Percentiles rank a stretch among this genome's conserved stretches.
These are phyloP conservation scores for Penicillium sp. DNA, from an alignment of 2,329 filamentous ascomycete species.

Conservation along the genomic window DNA sequence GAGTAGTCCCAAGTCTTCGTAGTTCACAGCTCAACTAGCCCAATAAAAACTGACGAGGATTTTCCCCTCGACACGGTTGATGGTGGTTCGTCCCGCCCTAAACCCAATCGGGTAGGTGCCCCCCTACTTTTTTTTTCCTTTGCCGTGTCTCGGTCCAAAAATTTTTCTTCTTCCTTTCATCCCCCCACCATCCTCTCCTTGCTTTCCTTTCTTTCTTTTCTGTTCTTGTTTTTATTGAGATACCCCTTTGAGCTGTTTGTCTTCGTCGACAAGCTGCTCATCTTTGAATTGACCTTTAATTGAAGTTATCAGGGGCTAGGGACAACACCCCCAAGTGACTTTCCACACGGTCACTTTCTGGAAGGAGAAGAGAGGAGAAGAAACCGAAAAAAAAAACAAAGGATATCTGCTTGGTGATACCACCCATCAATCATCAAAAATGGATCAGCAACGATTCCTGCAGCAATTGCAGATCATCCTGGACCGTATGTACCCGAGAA, in stretches of 20 bases:
- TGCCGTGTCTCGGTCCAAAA: constrained; percentile 12
- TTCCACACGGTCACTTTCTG: not conserved
- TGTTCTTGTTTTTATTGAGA: constrained; percentile 28
- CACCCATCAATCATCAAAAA: constrained; percentile 44
- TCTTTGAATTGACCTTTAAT: constrained; percentile 21
- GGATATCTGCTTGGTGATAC: constrained; percentile 12
- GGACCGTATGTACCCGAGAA: constrained; percentile 67
- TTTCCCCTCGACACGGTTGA: not conserved
- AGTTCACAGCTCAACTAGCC: not conserved
- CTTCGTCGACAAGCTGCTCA: constrained; percentile 35
- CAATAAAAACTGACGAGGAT: not conserved
- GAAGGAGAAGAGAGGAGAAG: not conserved
- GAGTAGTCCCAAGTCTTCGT: not conserved
- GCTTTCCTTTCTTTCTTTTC: constrained; percentile 31
- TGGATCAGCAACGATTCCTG: constrained; percentile 83
- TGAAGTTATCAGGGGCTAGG: constrained; percentile 14
- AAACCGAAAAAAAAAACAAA: constrained; percentile 5
- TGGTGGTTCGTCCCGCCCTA: constrained; percentile 21
- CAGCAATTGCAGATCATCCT: constrained; percentile 85
- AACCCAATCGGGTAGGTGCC: constrained; percentile 20
- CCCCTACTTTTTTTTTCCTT: constrained; percentile 28
- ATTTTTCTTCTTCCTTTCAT: constrained; percentile 20
- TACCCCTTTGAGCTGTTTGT: constrained; percentile 41
- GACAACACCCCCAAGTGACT: constrained; percentile 18
- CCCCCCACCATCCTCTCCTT: constrained; percentile 26